Evolutionary conservation across 768 basidiomycete genomes (phyloP), one percentile per base, ranked within the genome.

Genomic region (Leccinellum rugosiceps): DNA sequence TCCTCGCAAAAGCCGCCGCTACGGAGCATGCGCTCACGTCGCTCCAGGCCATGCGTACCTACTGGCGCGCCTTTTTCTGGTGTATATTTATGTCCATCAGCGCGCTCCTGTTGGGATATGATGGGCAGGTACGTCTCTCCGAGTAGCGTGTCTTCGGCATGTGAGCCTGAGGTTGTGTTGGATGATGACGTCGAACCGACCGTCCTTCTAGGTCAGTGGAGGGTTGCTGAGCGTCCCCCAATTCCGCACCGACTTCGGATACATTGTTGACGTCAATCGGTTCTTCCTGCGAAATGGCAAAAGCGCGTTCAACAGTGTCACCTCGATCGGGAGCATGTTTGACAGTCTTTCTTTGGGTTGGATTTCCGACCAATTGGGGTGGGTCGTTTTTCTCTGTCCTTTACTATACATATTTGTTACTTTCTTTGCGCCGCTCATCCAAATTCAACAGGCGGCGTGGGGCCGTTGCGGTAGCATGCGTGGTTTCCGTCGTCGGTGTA

Each of bases 221-320:
- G 68, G 64, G 3, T 21, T 69, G 15, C 45, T 68, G 32, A 55
- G 66, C 21, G 52, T 68, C 3, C 61, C 67, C 11, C 52, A 68
- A 49, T 68, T 68, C 47, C 66, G 68, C n/a, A 21, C 10, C 8
- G 68, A 70, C 61, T 69, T 69, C 55, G 68, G 68, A 11, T 65
- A 63, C 32, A 4, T 60, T 3, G 21, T 7, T 6, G 35, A 51
- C 1, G 51, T 0, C 30, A 55, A 6, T 46, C 58, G 1, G 35
- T 70, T 11, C 60, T 69, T 25, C 45, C 68, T 31, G 68, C 68
- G 1, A 70, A 59, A 19, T 70, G 68, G 68, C 68, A 69, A 41
- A n/a, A 68, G 66, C 11, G 64, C 68, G 1, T 69, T 69, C 49
- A 70, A 66, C 31, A 68, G 64, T 3, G 56, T 57, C 34, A 66